A percentile compares a stretch with the other conserved stretches of the same genome.
These are phyloP conservation scores for Laetiporus sulphureus DNA, from an alignment of 1,284 basidiomycete genomes.

Conservation along the genomic window DNA sequence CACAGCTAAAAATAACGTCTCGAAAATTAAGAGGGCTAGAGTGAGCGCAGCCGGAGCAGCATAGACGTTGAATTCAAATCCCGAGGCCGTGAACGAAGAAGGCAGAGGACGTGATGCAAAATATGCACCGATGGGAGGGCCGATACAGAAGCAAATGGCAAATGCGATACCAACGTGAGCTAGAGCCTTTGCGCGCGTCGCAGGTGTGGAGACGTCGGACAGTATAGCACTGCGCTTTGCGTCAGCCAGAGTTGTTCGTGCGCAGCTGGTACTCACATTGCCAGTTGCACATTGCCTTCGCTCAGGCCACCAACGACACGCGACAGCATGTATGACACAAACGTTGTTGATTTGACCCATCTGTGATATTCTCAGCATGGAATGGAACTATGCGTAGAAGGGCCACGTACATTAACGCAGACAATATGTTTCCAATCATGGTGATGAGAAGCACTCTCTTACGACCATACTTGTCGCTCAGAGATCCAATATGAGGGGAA, in stretches of 20 bases:
- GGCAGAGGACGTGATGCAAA: constrained; percentile 70
- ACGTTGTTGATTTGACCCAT: constrained; percentile 85
- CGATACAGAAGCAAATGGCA: constrained; percentile 85
- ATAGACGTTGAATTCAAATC: constrained; percentile 76
- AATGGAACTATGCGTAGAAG: neutral
- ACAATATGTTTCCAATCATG: constrained; percentile 89
- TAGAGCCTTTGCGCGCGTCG: constrained; percentile 76
- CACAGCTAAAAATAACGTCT: constrained; percentile 68
- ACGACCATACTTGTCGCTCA: constrained; percentile 84
- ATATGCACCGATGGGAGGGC: constrained; percentile 78
- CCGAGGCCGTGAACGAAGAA: constrained; percentile 46
- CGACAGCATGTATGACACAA: constrained; percentile 83
- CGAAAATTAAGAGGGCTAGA: constrained; percentile 58
- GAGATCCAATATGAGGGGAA: constrained; percentile 75
- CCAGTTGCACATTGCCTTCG: constrained; percentile 82
- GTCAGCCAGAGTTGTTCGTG: neutral
- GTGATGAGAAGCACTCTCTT: constrained; percentile 73
- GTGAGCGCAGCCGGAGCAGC: constrained; percentile 78
- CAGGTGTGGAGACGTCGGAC: constrained; percentile 77
- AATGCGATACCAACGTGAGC: constrained; percentile 92
- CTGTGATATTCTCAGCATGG: constrained; percentile 29
- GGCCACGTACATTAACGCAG: constrained; percentile 64
- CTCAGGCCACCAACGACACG: constrained; percentile 84
- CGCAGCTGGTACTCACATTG: constrained; percentile 52
- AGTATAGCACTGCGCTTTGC: constrained; percentile 65